These are phyloP conservation scores for Quercus rubra DNA, from an alignment of 306 rosid species.

Conservation along the genomic window DNA sequence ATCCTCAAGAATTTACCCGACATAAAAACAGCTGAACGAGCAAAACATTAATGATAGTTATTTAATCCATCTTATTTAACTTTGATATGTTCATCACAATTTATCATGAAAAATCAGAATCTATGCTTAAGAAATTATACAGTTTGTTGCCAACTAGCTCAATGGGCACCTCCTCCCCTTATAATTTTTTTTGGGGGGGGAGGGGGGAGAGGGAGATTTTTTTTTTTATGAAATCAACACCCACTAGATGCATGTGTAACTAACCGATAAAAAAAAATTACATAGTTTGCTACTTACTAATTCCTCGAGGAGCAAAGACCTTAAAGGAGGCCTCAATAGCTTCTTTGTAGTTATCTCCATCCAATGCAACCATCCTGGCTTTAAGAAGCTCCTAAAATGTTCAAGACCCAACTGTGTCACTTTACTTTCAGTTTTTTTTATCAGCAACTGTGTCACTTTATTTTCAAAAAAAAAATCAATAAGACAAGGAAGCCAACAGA, in stretches of 20 bases:
- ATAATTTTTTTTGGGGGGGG: too few relatives aligned
- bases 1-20: not conserved
- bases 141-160: too few relatives aligned
- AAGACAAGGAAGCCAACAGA: conserved; percentile 13
- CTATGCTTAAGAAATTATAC: not conserved
- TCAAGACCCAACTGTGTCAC: conserved; percentile 24
- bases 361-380: conserved; percentile 64
- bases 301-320: conserved; percentile 89
- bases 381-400: conserved; percentile 72
- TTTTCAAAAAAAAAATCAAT: conserved; percentile 1
- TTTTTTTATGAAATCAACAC: too few relatives aligned
- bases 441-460: conserved; percentile 17
- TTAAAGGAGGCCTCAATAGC: conserved; percentile 92
- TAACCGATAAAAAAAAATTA: not conserved
- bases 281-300: conserved; percentile 51
- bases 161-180: too few relatives aligned
- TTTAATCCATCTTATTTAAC: not conserved
- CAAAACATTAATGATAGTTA: not conserved
- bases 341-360: conserved; percentile 95
- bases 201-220: too few relatives aligned
- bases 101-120: not conserved
- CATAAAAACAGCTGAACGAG: not conserved
- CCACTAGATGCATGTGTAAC: too few relatives aligned
- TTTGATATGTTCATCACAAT: not conserved
- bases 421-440: not conserved